Percentiles rank a stretch among this genome's conserved stretches.
These are phyloP conservation scores for Posidonia oceanica DNA, from an alignment of 116 monocot genomes.

Conservation along the genomic window DNA sequence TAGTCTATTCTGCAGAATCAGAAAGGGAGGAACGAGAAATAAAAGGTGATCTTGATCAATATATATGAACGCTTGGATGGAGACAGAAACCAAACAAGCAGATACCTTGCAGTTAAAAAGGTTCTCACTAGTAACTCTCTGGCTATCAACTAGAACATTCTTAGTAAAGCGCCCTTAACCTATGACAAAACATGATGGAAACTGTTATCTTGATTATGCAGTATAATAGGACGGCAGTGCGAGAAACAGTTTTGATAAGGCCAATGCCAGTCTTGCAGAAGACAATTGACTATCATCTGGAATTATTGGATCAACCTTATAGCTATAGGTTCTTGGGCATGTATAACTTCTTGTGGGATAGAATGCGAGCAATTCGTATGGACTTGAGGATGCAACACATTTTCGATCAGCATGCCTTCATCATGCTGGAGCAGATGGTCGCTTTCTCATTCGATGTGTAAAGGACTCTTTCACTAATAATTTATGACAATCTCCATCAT, in stretches of 20 bases:
- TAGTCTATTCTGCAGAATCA: too few species aligned
- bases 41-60: slow-evolving; percentile 98
- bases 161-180: background rate
- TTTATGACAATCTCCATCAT: background rate
- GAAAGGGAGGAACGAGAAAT: slow-evolving; percentile 94
- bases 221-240: slow-evolving; percentile 92
- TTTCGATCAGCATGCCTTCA: slow-evolving; percentile 67
- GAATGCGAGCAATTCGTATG: slow-evolving; percentile 95
- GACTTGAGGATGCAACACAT: slow-evolving; percentile 99
- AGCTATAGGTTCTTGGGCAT: slow-evolving; percentile 60
- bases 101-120: slow-evolving; percentile 91
- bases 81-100: slow-evolving; percentile 84
- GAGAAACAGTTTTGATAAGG: slow-evolving; percentile 68
- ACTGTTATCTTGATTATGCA: slow-evolving; percentile 61
- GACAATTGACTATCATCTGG: slow-evolving; percentile 83
- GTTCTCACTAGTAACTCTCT: slow-evolving; percentile 22
- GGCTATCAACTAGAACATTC: slow-evolving; percentile 1
- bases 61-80: slow-evolving; percentile 83
- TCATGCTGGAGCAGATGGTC: slow-evolving; percentile 98
- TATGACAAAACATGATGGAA: slow-evolving; percentile 42
- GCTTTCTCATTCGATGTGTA: slow-evolving; percentile 1
- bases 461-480: background rate
- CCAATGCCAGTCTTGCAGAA: too few species aligned
- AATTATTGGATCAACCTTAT: slow-evolving; percentile 78
- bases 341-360: slow-evolving; percentile 96